Evolutionary conservation across 768 basidiomycete genomes (phyloP).

Genomic region (Termitomyces sp.): DNA sequence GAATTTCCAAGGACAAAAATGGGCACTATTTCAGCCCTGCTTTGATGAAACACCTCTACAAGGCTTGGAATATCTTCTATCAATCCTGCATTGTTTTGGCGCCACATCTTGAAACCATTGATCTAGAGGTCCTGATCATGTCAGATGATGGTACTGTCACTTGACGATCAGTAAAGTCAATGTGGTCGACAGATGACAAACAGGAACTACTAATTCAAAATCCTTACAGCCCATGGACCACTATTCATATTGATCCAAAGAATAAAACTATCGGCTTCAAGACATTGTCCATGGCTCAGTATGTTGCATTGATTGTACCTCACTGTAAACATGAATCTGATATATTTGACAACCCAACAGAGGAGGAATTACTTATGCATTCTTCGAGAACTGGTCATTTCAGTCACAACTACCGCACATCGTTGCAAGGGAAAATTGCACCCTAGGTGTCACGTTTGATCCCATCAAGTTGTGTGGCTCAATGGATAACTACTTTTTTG

Average conservation of each 20-base stretch:
- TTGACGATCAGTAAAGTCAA: too few relatives aligned
- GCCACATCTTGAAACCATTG: neutral
- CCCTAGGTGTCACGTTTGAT: neutral
- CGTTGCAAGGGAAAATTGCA: neutral
- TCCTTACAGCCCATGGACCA: neutral
- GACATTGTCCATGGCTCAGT: neutral
- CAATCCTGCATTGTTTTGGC: neutral
- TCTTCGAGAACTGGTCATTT: too few relatives aligned
- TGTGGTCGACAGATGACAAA: too few relatives aligned
- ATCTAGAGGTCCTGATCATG: neutral
- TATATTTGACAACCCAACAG: neutral
- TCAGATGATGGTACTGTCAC: neutral
- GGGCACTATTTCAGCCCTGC: neutral
- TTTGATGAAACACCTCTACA: neutral
- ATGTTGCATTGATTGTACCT: neutral
- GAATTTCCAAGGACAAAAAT: neutral
- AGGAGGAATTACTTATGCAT: neutral
- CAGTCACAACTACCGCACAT: neutral
- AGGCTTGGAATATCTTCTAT: neutral
- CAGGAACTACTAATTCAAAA: neutral
- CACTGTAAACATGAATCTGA: too few relatives aligned
- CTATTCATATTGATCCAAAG: too few relatives aligned
- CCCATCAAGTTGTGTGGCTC: neutral
- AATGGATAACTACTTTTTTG: neutral
- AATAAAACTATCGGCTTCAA: too few relatives aligned